phyloP scores from a whole-genome alignment of 2,329 filamentous ascomycete genomes.

The Hypocreales sp. region DNA sequence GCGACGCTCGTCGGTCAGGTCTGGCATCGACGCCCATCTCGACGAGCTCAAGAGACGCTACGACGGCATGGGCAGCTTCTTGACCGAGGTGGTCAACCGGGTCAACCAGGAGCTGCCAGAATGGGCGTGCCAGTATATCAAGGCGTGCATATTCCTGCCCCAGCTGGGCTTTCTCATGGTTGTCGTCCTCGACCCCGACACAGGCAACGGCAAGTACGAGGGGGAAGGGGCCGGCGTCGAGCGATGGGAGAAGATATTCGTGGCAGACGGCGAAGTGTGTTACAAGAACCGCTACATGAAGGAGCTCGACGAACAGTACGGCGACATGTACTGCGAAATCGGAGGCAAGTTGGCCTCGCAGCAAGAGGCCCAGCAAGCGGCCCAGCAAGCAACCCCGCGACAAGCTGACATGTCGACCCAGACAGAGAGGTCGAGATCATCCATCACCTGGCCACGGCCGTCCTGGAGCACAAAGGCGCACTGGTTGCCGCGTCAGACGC shows the following conservation, averaged over 20 bases:
- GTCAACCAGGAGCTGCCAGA: constrained; percentile 48
- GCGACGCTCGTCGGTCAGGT: constrained; percentile 55
- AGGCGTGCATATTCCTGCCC: constrained; percentile 78
- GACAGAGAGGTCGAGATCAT: constrained; percentile 84
- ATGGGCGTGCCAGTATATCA: constrained; percentile 34
- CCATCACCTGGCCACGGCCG: constrained; percentile 54
- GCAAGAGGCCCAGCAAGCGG: no score
- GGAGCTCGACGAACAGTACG: constrained; percentile 66
- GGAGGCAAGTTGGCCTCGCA: constrained; percentile 41
- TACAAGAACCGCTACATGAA: constrained; percentile 78
- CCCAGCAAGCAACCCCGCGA: no score
- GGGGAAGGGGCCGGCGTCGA: constrained; percentile 40
- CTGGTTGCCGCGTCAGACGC: constrained; percentile 59
- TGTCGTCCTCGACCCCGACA: constrained; percentile 37
- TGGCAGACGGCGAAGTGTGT: constrained; percentile 54
- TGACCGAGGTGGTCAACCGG: constrained; percentile 51
- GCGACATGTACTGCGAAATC: constrained; percentile 74
- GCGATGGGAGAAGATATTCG: constrained; percentile 66
- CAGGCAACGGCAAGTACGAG: constrained; percentile 44
- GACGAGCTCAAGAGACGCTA: constrained; percentile 68
- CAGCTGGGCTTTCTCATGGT: constrained; percentile 82
- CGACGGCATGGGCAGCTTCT: constrained; percentile 58
- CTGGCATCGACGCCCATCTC: constrained; percentile 56
- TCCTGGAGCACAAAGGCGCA: constrained; percentile 53
- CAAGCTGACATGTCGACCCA: constrained; percentile 18